Evolutionary conservation across 371 early-diverging fungal species (phyloP), one percentile per base, ranked within the genome.

Genomic region (Rhizomucor miehei): DNA sequence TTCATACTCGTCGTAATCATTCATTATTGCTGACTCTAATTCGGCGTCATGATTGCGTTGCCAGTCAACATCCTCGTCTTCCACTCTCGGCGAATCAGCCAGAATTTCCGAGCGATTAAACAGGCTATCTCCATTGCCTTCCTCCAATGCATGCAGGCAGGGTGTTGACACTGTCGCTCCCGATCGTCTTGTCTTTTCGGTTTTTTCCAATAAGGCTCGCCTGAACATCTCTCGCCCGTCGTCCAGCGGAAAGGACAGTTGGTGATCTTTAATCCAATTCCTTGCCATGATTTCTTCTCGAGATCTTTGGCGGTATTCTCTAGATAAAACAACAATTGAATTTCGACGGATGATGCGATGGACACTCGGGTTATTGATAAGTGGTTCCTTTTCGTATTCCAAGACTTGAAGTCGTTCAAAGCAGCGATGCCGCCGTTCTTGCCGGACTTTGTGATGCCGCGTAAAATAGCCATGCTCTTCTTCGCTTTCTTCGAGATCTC

Each of bases 361-460:
- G 8, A 80, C 72, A 19, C 75, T 77, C n/a, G 67, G 65, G 36
- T 79, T 79, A 40, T 75, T 67, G 53, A 80, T 58, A 10, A 84
- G 61, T 20, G 81, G 81, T 40, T 80, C 80, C 1, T 76, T 68
- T 34, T 81, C 81, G 48, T 73, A 72, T 54, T 84, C 84, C 17
- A 84, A 65, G 1, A 82, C 69, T 41, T 81, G 81, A 12, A 84
- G 56, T 20, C 74, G 65, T 24, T 80, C 77, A 56, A 80, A 81
- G 52, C 81, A 81, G 48, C 67, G 63, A 17, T 41, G 44, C 3
- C 51, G 38, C 12, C 35, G 17, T 13, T 51, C 51, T 1, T 51
- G 16, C n/a, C 36, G 12, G 29, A 34, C 35, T 11, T 35, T 49
- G 36, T 46, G 21, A 21, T n/a, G 23, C 13, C 35, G 17, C 6